Percentiles rank a stretch among this genome's conserved stretches.
Evolutionary conservation across 2,329 filamentous ascomycete genomes (phyloP).

Genomic region (Zymoseptoria ardabiliae): DNA sequence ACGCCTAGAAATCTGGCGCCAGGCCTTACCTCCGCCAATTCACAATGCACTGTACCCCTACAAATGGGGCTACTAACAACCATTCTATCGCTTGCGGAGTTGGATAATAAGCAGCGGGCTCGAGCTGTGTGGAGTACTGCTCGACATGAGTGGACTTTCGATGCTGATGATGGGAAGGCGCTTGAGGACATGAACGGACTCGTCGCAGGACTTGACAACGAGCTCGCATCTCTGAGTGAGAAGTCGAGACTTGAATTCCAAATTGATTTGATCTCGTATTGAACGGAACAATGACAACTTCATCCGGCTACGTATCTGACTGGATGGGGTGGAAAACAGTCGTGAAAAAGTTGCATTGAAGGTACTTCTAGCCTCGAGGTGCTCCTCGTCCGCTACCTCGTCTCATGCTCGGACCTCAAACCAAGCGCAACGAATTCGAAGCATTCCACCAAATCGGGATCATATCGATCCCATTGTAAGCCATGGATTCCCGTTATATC

Average conservation of each 20-base stretch:
- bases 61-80: neutral
- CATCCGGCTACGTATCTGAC: too few species aligned
- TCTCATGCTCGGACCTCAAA: neutral
- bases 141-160: too few species aligned
- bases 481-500: neutral
- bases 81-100: too few species aligned
- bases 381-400: neutral
- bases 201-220: too few species aligned
- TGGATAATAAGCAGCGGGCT: too few species aligned
- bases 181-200: too few species aligned
- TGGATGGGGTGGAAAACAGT: neutral
- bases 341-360: neutral
- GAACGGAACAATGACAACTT: too few species aligned
- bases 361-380: neutral
- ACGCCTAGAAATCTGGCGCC: conserved; percentile 1
- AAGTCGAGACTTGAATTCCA: too few species aligned
- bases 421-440: neutral
- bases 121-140: too few species aligned
- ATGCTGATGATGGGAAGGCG: too few species aligned
- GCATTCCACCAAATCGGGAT: neutral
- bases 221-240: too few species aligned
- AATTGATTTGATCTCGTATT: too few species aligned
- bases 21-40: neutral
- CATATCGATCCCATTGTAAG: neutral
- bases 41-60: neutral